phyloP scores from a whole-genome alignment of 75 land plant species.

The Cryptomeria japonica region DNA sequence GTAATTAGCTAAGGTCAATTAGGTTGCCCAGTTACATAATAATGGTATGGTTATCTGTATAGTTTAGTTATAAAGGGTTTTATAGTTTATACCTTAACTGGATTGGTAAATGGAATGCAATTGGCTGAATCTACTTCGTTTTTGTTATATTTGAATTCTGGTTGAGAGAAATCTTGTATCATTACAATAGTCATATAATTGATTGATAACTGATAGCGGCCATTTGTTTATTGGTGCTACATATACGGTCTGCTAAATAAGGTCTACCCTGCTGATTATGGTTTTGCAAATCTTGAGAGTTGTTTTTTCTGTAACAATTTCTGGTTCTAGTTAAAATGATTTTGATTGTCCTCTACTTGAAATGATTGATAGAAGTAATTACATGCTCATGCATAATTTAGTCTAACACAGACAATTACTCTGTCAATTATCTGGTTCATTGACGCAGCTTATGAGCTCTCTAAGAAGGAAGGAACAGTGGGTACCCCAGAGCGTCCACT shows the following conservation, averaged over 20 bases:
- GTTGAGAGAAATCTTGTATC: background rate
- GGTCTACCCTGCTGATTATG: background rate
- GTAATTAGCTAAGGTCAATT: background rate
- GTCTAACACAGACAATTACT: background rate
- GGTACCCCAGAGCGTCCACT: conserved; percentile 66
- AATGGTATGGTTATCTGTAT: background rate
- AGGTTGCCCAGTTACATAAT: background rate
- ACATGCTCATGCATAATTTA: background rate
- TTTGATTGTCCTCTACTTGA: background rate
- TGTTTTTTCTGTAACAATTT: background rate
- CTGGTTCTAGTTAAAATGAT: background rate
- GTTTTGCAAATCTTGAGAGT: background rate
- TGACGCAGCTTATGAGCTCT: conserved; percentile 50
- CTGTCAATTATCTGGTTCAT: background rate
- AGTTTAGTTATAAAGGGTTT: background rate
- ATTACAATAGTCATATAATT: too few relatives aligned
- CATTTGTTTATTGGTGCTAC: background rate
- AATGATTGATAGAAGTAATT: background rate
- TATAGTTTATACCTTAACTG: background rate
- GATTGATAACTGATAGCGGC: background rate
- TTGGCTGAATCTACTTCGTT: background rate
- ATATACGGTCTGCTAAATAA: background rate
- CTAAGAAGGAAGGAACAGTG: conserved; percentile 53
- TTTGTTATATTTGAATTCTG: background rate
- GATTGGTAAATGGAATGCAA: background rate